These are phyloP conservation scores for bread wheat (Triticum aestivum) DNA, from an alignment of 176 grass and related monocot species.

Conservation along the genomic window IWGSC_CS_RefSeq_v2.1 NC_057797.1:638365430-638365929, in stretches of 20 bases:
- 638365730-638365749: slow-evolving; percentile 26
- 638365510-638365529: neutral
- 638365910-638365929: too few species aligned
- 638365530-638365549: neutral
- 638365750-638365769: slow-evolving; percentile 49
- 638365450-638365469: slow-evolving; percentile 56
- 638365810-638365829: slow-evolving; percentile 20
- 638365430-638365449: slow-evolving; percentile 81
- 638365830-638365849: neutral
- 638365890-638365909: too few species aligned
- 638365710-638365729: slow-evolving; percentile 32
- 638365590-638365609: neutral
- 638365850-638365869: neutral
- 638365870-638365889: too few species aligned
- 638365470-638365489: slow-evolving; percentile 36
- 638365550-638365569: neutral
- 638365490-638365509: neutral
- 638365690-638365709: neutral
- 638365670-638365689: neutral
- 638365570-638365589: neutral
- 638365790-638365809: slow-evolving; percentile 60
- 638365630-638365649: neutral
- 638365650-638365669: neutral
- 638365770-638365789: slow-evolving; percentile 58
- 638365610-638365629: neutral